These are phyloP conservation scores for Anthostomella pinea DNA, from an alignment of 2,329 filamentous ascomycete genomes.

Conservation along the genomic window DNA sequence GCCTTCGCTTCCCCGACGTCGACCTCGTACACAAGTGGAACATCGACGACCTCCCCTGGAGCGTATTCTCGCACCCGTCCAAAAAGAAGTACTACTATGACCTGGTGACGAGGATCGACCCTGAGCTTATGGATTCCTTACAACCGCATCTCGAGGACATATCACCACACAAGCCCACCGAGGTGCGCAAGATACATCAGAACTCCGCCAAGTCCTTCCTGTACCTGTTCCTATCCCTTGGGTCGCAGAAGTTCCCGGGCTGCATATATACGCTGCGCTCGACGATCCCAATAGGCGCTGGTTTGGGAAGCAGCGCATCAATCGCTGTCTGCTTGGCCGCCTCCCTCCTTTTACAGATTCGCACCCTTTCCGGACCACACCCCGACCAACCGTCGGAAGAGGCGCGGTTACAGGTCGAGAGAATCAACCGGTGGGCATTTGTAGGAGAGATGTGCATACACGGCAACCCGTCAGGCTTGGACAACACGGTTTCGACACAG, in stretches of 20 bases:
- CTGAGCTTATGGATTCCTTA: conserved; percentile 75
- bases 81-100: conserved; percentile 98
- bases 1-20: conserved; percentile 87
- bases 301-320: conserved; percentile 90
- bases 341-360: conserved; percentile 82
- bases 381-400: conserved; percentile 86
- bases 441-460: conserved; percentile 97
- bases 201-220: conserved; percentile 82
- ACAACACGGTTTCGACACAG: conserved; percentile 92
- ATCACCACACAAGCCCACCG: conserved; percentile 62
- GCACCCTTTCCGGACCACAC: conserved; percentile 84
- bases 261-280: conserved; percentile 89
- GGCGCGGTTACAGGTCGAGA: conserved; percentile 84
- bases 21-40: conserved; percentile 89
- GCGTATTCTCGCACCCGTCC: conserved; percentile 69
- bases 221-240: conserved; percentile 88
- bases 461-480: conserved; percentile 92
- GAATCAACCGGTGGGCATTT: conserved; percentile 97
- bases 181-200: conserved; percentile 79
- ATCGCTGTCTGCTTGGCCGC: conserved; percentile 85
- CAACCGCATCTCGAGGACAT: conserved; percentile 74
- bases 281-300: conserved; percentile 88
- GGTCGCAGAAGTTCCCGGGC: conserved; percentile 72
- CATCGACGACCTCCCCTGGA: conserved; percentile 89
- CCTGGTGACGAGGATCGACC: conserved; percentile 77